These are phyloP conservation scores for Podila epicladia DNA, from an alignment of 192 early-diverging fungal species.

Conservation along the genomic window DNA sequence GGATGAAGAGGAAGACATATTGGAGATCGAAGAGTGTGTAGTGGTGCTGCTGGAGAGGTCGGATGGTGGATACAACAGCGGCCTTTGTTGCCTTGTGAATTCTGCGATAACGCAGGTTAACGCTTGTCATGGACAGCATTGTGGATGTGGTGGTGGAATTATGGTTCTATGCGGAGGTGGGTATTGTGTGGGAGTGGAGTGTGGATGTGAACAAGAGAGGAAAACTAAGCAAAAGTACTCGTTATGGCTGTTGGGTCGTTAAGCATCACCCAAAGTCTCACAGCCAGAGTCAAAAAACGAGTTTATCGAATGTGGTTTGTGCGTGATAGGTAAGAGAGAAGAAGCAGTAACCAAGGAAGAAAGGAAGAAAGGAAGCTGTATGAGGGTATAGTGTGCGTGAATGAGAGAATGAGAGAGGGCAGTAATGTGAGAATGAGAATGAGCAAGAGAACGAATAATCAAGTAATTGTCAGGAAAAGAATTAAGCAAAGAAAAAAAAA, in stretches of 20 bases:
- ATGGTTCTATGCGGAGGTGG: background rate
- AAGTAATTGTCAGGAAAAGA: background rate
- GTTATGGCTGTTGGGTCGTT: too few relatives aligned
- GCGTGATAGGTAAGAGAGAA: background rate
- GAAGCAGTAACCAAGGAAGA: background rate
- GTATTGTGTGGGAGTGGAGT: background rate
- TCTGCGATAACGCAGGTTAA: conserved; percentile 37
- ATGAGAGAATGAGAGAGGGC: background rate
- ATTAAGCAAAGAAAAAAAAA: background rate
- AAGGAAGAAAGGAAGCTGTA: background rate
- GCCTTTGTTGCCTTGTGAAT: conserved; percentile 17
- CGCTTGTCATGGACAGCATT: conserved; percentile 30
- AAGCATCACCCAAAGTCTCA: too few relatives aligned
- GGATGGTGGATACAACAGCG: conserved; percentile 28
- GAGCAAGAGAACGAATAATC: background rate
- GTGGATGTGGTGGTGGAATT: background rate
- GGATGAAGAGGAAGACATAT: conserved; percentile 54
- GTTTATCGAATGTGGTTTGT: background rate
- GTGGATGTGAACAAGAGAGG: background rate
- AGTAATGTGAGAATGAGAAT: background rate
- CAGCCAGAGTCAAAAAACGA: too few relatives aligned
- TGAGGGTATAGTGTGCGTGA: background rate
- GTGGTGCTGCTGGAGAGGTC: conserved; percentile 29
- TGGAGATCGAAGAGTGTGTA: conserved; percentile 57
- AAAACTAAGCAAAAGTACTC: background rate